Conservation (phyloP, 306 rosid genomes). For the Corylus heterophylla region DNA sequence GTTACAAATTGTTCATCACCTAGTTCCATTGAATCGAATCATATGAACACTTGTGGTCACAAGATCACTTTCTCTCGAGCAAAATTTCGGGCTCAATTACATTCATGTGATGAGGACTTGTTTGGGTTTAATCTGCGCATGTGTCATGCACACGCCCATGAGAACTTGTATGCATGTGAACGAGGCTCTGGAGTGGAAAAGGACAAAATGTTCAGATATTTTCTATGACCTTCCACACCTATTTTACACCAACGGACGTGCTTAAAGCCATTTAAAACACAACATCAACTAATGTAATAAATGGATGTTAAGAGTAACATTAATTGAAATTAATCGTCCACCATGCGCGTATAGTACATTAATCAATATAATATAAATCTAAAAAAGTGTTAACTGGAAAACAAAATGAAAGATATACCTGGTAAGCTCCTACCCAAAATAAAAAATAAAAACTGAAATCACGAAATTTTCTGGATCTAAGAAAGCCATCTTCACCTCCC, state of each 20-base stretch:
- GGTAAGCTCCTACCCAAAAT: not conserved
- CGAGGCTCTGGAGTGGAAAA: not conserved
- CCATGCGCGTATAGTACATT: not conserved
- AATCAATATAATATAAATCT: not conserved
- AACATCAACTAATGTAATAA: no score
- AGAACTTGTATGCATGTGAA: not conserved
- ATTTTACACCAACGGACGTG: no score
- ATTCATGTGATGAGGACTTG: no score
- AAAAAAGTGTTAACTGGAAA: not conserved
- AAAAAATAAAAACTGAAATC: not conserved
- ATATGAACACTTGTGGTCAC: not conserved
- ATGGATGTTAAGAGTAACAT: no score
- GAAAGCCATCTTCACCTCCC: not conserved
- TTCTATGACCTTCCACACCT: no score
- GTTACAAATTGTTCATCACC: not conserved
- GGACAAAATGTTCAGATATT: not conserved
- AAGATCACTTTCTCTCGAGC: no score
- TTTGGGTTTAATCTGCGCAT: not conserved
- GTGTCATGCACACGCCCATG: not conserved
- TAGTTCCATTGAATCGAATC: not conserved
- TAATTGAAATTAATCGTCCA: not conserved
- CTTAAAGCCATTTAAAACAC: no score
- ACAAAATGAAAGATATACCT: not conserved
- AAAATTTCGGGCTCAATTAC: no score
- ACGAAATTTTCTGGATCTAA: not conserved